phyloP scores from a whole-genome alignment of 495 filamentous ascomycete species.

The Penicillium tannophilum region DNA sequence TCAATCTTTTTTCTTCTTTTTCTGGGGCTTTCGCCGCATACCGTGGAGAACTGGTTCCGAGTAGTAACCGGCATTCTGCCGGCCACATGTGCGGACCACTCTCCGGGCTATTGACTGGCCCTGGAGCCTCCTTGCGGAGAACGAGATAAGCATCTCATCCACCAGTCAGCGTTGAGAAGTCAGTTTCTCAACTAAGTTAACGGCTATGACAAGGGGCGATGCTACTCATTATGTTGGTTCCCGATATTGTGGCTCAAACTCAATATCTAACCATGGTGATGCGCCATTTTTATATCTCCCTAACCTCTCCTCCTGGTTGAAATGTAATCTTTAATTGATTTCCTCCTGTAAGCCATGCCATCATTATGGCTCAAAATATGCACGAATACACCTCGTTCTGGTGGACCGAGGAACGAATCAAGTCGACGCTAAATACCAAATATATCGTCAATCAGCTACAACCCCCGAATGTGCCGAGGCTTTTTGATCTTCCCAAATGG shows the following conservation, averaged over 20 bases:
- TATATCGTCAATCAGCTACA: constrained; percentile 69
- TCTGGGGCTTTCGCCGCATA: constrained; percentile 2
- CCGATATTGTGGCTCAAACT: constrained; percentile 4
- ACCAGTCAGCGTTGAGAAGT: constrained; percentile 17
- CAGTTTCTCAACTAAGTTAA: neutral
- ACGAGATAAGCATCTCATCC: constrained; percentile 38
- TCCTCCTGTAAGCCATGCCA: constrained; percentile 20
- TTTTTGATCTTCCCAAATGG: constrained; percentile 74
- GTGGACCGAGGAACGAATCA: constrained; percentile 81
- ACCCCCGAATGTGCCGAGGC: constrained; percentile 61
- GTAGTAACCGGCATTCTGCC: neutral
- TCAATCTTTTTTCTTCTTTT: constrained; percentile 16
- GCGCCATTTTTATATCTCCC: constrained; percentile 7
- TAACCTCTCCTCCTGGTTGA: neutral
- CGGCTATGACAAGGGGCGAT: constrained; percentile 5
- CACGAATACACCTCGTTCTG: constrained; percentile 55
- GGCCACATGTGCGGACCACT: constrained; percentile 6
- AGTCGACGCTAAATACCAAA: constrained; percentile 67
- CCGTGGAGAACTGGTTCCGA: neutral
- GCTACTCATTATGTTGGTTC: neutral
- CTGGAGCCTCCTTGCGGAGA: constrained; percentile 28
- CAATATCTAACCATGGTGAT: neutral
- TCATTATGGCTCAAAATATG: constrained; percentile 26
- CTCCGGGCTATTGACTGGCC: constrained; percentile 19
- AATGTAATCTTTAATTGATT: neutral